Conservation (phyloP, 2,329 filamentous ascomycete genomes). For the Leptographium lundbergii region DNA sequence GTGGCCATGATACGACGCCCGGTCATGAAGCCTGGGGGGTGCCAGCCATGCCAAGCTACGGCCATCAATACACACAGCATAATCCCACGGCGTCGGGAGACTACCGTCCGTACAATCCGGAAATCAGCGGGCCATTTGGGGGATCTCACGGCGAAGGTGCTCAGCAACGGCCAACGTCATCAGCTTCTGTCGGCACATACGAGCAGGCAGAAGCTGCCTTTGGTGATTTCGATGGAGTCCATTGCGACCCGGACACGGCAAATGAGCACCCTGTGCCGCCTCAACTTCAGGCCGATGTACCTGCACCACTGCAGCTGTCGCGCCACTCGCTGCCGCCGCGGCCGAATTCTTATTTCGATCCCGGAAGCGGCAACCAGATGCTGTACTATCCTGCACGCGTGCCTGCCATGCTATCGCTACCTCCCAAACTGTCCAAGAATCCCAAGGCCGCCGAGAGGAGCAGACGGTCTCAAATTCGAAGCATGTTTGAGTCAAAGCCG, state of each 20-base stretch:
- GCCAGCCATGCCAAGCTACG: neutral
- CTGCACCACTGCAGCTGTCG: conserved; percentile 11
- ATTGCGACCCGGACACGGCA: conserved; percentile 46
- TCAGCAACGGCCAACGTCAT: conserved; percentile 29
- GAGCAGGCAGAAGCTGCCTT: conserved; percentile 57
- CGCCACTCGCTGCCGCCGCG: conserved; percentile 17
- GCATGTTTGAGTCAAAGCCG: conserved; percentile 35
- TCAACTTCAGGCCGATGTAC: neutral
- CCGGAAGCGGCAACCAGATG: conserved; percentile 64
- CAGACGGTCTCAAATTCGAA: conserved; percentile 61
- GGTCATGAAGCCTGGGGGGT: neutral
- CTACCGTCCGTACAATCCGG: neutral
- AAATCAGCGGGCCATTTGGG: neutral
- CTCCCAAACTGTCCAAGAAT: conserved; percentile 70
- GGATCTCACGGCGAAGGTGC: neutral
- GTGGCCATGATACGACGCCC: conserved; percentile 13
- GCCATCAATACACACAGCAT: too few species aligned
- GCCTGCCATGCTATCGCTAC: conserved; percentile 83
- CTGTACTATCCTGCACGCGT: conserved; percentile 93
- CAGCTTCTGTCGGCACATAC: conserved; percentile 46
- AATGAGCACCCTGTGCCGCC: conserved; percentile 5
- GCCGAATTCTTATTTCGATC: conserved; percentile 48
- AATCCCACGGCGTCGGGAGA: neutral
- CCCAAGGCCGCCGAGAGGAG: conserved; percentile 51
- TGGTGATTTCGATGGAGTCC: conserved; percentile 70